Conservation (phyloP, 2,329 filamentous ascomycete genomes). For the Emmonsia crescens region DNA sequence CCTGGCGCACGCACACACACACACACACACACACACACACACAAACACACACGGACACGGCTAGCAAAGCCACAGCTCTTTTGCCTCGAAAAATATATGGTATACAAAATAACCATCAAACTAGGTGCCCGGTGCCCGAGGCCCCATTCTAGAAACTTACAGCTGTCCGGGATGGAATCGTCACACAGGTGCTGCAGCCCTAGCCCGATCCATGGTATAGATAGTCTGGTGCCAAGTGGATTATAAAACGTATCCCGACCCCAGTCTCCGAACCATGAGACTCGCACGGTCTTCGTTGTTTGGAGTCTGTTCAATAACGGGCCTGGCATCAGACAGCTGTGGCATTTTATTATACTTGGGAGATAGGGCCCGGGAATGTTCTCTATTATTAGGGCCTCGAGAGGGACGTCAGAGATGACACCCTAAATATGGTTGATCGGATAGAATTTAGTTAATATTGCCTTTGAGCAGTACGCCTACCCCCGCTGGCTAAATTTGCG, state of each 20-base stretch:
- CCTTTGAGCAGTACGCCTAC: background rate
- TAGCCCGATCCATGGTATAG: background rate
- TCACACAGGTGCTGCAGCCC: background rate
- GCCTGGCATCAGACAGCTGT: background rate
- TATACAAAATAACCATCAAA: background rate
- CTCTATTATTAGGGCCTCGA: background rate
- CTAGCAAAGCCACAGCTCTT: background rate
- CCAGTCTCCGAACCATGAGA: background rate
- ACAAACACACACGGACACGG: background rate
- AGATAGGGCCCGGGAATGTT: background rate
- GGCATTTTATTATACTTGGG: background rate
- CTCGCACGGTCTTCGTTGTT: background rate
- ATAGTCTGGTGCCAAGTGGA: background rate
- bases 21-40: background rate
- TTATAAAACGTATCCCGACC: background rate
- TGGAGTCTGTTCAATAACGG: background rate
- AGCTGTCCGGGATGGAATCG: background rate
- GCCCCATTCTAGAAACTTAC: background rate
- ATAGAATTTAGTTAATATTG: background rate
- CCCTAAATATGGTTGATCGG: background rate
- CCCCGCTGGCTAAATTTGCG: background rate
- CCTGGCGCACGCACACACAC: background rate
- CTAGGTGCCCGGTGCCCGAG: too few relatives aligned
- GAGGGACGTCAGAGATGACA: background rate
- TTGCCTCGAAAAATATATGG: background rate